phyloP scores from a whole-genome alignment of 345 rosid species.

The Populus ilicifolia region DNA sequence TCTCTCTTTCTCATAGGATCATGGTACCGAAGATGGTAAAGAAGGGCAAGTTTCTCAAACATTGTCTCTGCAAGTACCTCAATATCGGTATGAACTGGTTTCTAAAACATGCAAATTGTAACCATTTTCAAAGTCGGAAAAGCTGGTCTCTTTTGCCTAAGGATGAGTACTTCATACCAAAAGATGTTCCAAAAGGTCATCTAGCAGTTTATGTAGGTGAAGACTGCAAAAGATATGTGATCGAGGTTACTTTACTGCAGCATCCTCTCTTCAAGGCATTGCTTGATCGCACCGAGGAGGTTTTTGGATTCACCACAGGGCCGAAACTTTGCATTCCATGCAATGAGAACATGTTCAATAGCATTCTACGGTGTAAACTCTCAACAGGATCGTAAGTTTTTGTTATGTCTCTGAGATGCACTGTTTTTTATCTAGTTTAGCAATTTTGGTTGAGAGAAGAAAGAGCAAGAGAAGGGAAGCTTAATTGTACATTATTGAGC shows the following conservation, averaged over 20 bases:
- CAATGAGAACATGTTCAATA: constrained; percentile 21
- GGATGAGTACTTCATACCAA: constrained; percentile 2
- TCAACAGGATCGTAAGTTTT: constrained; percentile 2
- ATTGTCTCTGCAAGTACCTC: not conserved
- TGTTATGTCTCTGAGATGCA: constrained; percentile 1
- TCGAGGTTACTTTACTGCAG: constrained; percentile 21
- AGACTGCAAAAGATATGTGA: constrained; percentile 34
- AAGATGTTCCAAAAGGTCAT: constrained; percentile 43
- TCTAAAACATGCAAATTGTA: not conserved
- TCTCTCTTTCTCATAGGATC: not conserved
- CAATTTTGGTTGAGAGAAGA: not conserved
- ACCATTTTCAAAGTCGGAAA: not conserved
- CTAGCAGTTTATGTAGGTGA: constrained; percentile 38
- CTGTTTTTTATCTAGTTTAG: not conserved
- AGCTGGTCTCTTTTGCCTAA: not conserved
- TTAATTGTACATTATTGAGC: not conserved
- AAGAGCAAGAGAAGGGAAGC: not conserved
- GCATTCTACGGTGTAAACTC: constrained; percentile 16
- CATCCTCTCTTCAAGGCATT: constrained; percentile 35
- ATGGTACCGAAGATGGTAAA: not conserved
- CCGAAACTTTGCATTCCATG: constrained; percentile 34
- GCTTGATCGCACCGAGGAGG: constrained; percentile 38
- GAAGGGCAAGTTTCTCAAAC: constrained; percentile 3
- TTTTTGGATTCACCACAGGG: constrained; percentile 18
- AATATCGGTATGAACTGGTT: not conserved